Conservation (phyloP, 306 rosid genomes). For the Dryas drummondii region DNA sequence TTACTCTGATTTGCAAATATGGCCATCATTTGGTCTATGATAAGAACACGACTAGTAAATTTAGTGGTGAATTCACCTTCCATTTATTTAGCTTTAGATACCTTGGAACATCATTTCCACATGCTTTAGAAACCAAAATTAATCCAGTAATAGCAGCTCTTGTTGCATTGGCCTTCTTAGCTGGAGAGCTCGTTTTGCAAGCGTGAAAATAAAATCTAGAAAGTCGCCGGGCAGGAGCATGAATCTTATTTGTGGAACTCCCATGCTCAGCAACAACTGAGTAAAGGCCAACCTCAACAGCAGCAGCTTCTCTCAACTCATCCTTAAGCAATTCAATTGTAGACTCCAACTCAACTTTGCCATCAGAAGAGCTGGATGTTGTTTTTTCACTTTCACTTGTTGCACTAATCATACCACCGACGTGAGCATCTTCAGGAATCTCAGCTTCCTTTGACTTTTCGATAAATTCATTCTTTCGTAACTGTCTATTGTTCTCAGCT, state of each 20-base stretch:
- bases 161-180: slow-evolving; percentile 61
- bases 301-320: slow-evolving; percentile 87
- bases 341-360: slow-evolving; percentile 42
- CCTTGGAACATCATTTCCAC: slow-evolving; percentile 97
- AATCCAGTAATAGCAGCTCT: slow-evolving; percentile 71
- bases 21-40: slow-evolving; percentile 1
- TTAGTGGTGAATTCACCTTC: background rate
- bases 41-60: background rate
- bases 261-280: slow-evolving; percentile 84
- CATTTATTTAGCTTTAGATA: slow-evolving; percentile 22
- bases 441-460: slow-evolving; percentile 39
- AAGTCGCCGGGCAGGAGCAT: slow-evolving; percentile 89
- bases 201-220: slow-evolving; percentile 80
- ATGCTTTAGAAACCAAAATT: slow-evolving; percentile 82
- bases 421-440: slow-evolving; percentile 26
- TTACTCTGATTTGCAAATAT: background rate
- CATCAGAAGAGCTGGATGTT: slow-evolving; percentile 20
- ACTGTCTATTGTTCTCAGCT: slow-evolving; percentile 31
- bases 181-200: slow-evolving; percentile 49
- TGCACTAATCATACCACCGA: slow-evolving; percentile 22
- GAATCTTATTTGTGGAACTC: slow-evolving; percentile 77
- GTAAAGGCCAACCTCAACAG: slow-evolving; percentile 74
- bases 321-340: slow-evolving; percentile 69
- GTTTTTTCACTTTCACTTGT: slow-evolving; percentile 26
- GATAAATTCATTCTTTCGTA: slow-evolving; percentile 27